A percentile compares a stretch with the other conserved stretches of the same genome.
These are phyloP conservation scores for Aspergillus sp. DNA, from an alignment of 2,329 filamentous ascomycete species.

Conservation along the genomic window DNA sequence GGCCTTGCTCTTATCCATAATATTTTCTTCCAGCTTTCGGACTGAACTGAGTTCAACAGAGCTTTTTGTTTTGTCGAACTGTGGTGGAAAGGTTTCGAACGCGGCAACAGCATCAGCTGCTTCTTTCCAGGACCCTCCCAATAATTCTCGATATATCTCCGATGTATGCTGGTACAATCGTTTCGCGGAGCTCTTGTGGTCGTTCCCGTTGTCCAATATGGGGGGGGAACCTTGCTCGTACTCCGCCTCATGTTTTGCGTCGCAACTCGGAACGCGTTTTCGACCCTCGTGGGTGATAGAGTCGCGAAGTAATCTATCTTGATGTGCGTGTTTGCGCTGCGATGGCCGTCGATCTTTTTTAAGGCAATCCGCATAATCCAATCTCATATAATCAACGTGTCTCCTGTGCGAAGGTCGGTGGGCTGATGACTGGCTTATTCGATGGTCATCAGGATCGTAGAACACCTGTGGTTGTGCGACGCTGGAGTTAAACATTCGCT, in stretches of 20 bases:
- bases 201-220: constrained; percentile 3
- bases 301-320: not conserved
- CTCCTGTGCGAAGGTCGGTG: not conserved
- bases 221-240: not conserved
- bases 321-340: not conserved
- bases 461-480: constrained; percentile 24
- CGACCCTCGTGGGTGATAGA: not conserved
- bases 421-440: constrained; percentile 1
- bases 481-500: constrained; percentile 29
- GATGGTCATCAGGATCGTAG: constrained; percentile 16
- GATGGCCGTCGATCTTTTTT: not conserved
- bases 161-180: constrained; percentile 22
- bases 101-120: constrained; percentile 41
- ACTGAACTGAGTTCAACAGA: constrained; percentile 37
- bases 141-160: constrained; percentile 23
- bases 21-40: constrained; percentile 40
- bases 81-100: constrained; percentile 29
- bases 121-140: constrained; percentile 26
- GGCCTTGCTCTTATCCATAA: constrained; percentile 45
- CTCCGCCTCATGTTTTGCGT: not conserved
- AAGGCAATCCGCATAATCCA: not conserved
- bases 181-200: constrained; percentile 12
- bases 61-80: constrained; percentile 24
- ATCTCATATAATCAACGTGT: constrained; percentile 1
- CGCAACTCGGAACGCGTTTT: not conserved